phyloP scores from a whole-genome alignment of 257 asterid species.

The Capsicum chinense region DNA sequence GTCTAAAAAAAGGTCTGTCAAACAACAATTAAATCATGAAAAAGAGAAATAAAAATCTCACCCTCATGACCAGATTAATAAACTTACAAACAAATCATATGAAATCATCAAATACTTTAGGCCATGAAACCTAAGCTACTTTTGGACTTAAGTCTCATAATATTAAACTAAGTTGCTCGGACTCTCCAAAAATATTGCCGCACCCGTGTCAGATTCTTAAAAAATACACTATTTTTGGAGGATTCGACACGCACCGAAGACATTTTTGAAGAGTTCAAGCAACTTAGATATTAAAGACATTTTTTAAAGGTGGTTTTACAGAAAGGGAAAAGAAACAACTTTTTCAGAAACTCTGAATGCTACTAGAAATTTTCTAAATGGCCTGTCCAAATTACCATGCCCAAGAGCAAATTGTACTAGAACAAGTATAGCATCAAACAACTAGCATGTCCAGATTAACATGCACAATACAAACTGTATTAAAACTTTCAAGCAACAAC shows the following conservation, averaged over 20 bases:
- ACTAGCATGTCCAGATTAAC: not conserved
- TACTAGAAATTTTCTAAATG: not conserved
- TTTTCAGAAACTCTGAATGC: not conserved
- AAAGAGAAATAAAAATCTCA: not conserved
- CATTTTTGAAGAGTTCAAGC: too few relatives aligned
- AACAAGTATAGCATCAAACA: not conserved
- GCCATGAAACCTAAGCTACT: not conserved
- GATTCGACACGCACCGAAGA: too few relatives aligned
- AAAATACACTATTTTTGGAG: too few relatives aligned
- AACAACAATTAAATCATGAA: not conserved
- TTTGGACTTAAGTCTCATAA: not conserved
- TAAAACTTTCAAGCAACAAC: not conserved
- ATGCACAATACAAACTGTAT: not conserved
- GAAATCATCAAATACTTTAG: constrained; percentile 7
- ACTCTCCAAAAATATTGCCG: too few relatives aligned
- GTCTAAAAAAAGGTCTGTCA: not conserved
- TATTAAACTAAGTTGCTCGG: too few relatives aligned
- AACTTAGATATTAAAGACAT: not conserved
- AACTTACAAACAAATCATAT: not conserved
- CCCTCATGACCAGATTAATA: not conserved
- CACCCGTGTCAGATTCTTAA: too few relatives aligned
- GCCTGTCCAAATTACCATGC: not conserved
- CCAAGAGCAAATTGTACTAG: not conserved
- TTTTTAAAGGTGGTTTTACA: not conserved
- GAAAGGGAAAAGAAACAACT: not conserved